These are phyloP conservation scores for Cladosporium sp. DNA, from an alignment of 2,329 filamentous ascomycete species.

Conservation along the genomic window DNA sequence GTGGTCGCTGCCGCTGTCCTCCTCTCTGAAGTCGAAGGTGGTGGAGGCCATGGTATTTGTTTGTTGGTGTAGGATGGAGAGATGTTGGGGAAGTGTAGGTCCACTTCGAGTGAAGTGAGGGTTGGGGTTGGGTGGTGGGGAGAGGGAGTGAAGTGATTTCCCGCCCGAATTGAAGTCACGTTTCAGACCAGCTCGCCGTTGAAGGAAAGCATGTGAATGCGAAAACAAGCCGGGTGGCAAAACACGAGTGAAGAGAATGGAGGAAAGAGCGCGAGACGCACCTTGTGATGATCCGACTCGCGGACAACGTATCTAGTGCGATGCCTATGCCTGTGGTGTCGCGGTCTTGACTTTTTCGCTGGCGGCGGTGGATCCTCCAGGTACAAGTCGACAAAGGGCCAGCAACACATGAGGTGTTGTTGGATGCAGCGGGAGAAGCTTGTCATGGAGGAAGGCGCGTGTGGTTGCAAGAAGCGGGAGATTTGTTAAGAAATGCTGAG, in stretches of 20 bases:
- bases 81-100: background rate
- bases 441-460: constrained; percentile 1
- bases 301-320: background rate
- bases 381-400: constrained; percentile 28
- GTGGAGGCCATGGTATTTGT: constrained; percentile 5
- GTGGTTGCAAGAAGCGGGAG: too few relatives aligned
- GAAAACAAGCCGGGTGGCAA: background rate
- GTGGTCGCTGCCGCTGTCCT: constrained; percentile 21
- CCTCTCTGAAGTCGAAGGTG: background rate
- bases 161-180: constrained; percentile 4
- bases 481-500: too few relatives aligned
- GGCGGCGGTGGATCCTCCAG: constrained; percentile 22
- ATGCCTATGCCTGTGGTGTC: constrained; percentile 5
- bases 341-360: constrained; percentile 15
- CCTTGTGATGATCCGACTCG: background rate
- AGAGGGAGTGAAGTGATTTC: constrained; percentile 12
- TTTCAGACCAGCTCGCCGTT: background rate
- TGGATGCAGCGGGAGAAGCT: constrained; percentile 4
- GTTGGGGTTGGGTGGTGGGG: background rate
- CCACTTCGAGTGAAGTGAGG: constrained; percentile 1
- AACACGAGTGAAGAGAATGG: background rate
- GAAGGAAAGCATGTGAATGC: constrained; percentile 4
- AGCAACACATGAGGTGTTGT: constrained; percentile 20
- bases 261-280: background rate
- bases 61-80: constrained; percentile 1